A percentile compares a stretch with the other conserved stretches of the same genome.
Evolutionary conservation across 2,329 filamentous ascomycete species (phyloP).

Genomic region (Drechslera avenae): DNA sequence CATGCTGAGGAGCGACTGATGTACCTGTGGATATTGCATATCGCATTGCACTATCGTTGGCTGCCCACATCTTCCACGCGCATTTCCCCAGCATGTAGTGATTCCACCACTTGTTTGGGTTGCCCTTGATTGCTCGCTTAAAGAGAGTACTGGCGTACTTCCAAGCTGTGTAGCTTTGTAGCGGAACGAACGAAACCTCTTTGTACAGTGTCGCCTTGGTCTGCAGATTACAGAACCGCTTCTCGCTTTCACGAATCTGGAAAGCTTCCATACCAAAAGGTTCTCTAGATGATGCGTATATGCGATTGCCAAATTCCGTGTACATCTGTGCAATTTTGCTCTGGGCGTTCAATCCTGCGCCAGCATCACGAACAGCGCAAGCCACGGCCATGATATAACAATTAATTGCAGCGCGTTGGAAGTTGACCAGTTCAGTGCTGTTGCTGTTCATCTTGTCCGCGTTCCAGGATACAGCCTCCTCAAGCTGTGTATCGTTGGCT

Average conservation of each 20-base stretch:
- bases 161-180: constrained; percentile 67
- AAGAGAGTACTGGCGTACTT: constrained; percentile 68
- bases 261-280: constrained; percentile 73
- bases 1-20: constrained; percentile 23
- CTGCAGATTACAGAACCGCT: constrained; percentile 64
- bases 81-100: constrained; percentile 75
- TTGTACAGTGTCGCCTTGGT: constrained; percentile 58
- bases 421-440: constrained; percentile 71
- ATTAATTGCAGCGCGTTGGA: constrained; percentile 81
- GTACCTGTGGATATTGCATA: constrained; percentile 41
- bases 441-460: constrained; percentile 91
- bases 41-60: constrained; percentile 47
- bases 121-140: constrained; percentile 62
- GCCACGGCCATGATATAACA: constrained; percentile 73
- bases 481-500: constrained; percentile 84
- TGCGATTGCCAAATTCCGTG: constrained; percentile 68
- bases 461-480: constrained; percentile 86
- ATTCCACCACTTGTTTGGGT: constrained; percentile 67
- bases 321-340: constrained; percentile 68
- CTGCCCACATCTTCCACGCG: constrained; percentile 71
- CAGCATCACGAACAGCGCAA: constrained; percentile 62
- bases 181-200: constrained; percentile 60
- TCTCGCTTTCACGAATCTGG: constrained; percentile 61
- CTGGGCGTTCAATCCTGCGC: constrained; percentile 59
- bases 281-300: constrained; percentile 71